Base-by-base conservation (phyloP, 1,284 basidiomycete species). In the Ustilago vetiveriae region DNA sequence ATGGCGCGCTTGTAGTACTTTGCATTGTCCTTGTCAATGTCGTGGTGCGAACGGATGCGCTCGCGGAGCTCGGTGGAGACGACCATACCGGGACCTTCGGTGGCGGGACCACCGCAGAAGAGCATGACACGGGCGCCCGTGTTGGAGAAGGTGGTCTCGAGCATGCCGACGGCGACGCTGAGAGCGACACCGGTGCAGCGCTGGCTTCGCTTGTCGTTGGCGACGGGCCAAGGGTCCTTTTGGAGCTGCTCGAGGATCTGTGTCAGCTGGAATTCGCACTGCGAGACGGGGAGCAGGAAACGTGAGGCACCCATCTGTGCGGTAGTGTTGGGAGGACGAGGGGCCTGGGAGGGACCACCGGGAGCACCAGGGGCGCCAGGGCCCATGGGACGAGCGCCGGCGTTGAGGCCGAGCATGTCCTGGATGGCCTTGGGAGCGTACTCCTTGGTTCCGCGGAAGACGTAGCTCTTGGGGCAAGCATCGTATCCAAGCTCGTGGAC, bases 361-460 rank as follows among this genome's bases (percentile, higher is more conserved):
- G 81, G 79, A 21, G 75, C 69, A 37, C 69, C 69, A 21, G 83
- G 82, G n/a, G 81, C 76, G 33, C 82, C 82, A 7, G 82, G 79
- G 21, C 75, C 88, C 68, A 89, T 88, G 37, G 76, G 82, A 50
- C 72, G 75, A 49, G 79, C 74, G 47, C 72, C 78, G 10, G 90
- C 88, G 72, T 85, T 85, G 50, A 98, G 87, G 36, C 92, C 93
- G 45, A 98, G 90, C 95, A 99, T 98, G 78, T 98, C 95, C 83
- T 94, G 92, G 75, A 98, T 97, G 76, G 94, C 92, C 85, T 98
- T 98, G 56, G 93, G 90, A 54, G 90, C 85, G 83, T 98, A 98
- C 80, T 99, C 96, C 84, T 98, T 99, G n/a, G 91, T 92, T 48
- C 96, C 96, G 32, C 95, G 90, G 89, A 99, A 99, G 64, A 98